These are phyloP conservation scores for Adansonia rubrostipa DNA, from an alignment of 441 rosid species.

Conservation along the genomic window DNA sequence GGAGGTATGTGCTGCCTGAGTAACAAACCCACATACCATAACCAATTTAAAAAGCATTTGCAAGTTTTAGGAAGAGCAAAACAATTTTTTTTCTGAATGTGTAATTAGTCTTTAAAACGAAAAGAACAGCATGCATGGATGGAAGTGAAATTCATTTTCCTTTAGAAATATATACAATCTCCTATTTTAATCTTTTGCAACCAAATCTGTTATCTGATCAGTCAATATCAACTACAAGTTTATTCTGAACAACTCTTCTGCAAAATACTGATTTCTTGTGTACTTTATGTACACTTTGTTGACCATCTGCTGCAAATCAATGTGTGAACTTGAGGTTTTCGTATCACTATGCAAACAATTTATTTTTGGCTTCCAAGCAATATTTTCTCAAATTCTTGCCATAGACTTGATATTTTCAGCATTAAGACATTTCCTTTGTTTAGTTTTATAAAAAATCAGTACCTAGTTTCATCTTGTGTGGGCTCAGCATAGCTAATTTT, in stretches of 20 bases:
- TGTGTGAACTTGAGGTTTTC: slow-evolving; percentile 10
- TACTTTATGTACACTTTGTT: not conserved
- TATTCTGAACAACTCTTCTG: not conserved
- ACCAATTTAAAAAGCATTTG: not conserved
- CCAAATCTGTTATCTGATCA: not conserved
- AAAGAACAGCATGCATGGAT: not conserved
- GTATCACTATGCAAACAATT: not conserved
- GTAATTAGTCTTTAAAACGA: not conserved
- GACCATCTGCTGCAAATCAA: not conserved
- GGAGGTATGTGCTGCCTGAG: slow-evolving; percentile 43
- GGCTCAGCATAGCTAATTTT: not conserved
- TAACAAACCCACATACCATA: not conserved
- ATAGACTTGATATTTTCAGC: not conserved
- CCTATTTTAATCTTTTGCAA: not conserved
- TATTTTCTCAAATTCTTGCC: not conserved
- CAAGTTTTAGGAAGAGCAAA: not conserved
- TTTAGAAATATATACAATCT: not conserved
- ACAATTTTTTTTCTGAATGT: not conserved
- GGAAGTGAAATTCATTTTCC: slow-evolving; percentile 4
- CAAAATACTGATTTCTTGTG: not conserved
- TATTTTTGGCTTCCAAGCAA: slow-evolving; percentile 13
- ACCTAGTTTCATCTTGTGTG: not conserved
- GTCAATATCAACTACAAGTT: not conserved
- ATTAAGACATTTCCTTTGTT: slow-evolving; percentile 3
- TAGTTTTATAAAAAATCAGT: not conserved